Base-by-base conservation (phyloP, 202 grass and related monocot genomes). In the Carex sylvatica region DNA sequence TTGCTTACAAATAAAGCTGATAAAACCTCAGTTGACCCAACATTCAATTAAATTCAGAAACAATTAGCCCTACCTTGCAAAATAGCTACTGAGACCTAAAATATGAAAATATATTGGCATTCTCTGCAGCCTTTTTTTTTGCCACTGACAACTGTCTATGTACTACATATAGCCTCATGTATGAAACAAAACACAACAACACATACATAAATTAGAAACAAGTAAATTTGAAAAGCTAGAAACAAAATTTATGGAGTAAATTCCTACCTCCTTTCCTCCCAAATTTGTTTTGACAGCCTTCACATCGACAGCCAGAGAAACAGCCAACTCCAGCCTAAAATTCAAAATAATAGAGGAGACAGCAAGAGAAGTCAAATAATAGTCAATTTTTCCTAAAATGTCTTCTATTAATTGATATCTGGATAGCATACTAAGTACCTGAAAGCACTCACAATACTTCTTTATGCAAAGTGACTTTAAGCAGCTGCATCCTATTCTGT, bases 381-480 rank as follows among this genome's bases (percentile, higher is more conserved):
- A 59, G 55, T 47, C 22, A 55, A 13, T 8, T 55, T 59, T 59
- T 61, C 67, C 66, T 55, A 68, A 53, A 78, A 61, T 5, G 81
- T 38, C 80, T 33, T 33, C 68, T 58, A 19, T 20, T 40, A 82
- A 46, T 3, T 40, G 56, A 5, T 15, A 56, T 56, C 2, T 56
- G 53, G 15, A 56, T 15, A 56, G 53, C 14, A 56, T n/a, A n/a
- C 53, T 36, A 83, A 55, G 38, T 65, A 88, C 86, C 81, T 88
- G 86, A 81, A 80, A 88, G 28, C 86, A 88, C 80, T 88, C 86
- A 54, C 86, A 88, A 40, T 88, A 88, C 80, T 81, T 88, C 60
- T 84, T 84, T 16, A 88, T 61, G 31, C 86, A 88, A 36, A 79
- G 82, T 81, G 86, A 88, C 42, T 88, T 88, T 80, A 72, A 84